Conservation (phyloP, 73 alveolate species). For the Halteria grandinella region DNA sequence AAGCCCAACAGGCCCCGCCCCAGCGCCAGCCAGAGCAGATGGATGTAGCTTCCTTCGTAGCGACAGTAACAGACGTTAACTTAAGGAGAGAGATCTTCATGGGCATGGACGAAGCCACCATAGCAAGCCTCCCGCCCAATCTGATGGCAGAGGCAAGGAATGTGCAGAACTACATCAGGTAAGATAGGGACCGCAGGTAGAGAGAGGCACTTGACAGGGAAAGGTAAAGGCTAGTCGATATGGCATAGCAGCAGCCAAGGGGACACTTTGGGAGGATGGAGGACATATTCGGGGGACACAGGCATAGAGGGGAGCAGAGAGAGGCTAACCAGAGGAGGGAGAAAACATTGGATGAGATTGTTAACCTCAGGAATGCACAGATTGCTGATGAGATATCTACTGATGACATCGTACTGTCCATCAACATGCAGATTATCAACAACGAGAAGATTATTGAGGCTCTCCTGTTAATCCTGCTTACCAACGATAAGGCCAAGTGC, state of each 20-base stretch:
- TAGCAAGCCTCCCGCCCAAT: slow-evolving; percentile 79
- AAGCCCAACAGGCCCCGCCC: background rate
- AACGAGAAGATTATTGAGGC: slow-evolving; percentile 37
- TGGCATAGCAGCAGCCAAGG: background rate
- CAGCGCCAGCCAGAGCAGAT: slow-evolving; percentile 61
- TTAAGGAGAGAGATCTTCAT: slow-evolving; percentile 68
- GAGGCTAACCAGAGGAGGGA: background rate
- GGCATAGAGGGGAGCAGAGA: slow-evolving; percentile 14
- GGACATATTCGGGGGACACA: background rate
- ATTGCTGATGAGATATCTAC: background rate
- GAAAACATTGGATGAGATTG: slow-evolving; percentile 12
- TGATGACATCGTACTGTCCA: background rate
- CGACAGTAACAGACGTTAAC: slow-evolving; percentile 62
- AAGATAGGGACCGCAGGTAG: slow-evolving; percentile 35
- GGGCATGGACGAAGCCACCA: slow-evolving; percentile 61
- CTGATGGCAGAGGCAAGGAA: slow-evolving; percentile 84
- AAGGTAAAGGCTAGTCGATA: background rate
- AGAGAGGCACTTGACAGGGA: slow-evolving; percentile 4
- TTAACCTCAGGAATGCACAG: background rate
- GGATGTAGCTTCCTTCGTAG: slow-evolving; percentile 76
- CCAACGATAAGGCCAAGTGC: background rate
- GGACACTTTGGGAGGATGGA: background rate
- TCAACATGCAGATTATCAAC: background rate
- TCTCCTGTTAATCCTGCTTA: background rate
- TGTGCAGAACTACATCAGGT: slow-evolving; percentile 48